Evolutionary conservation across 208 protist genomes (phyloP).

Genomic region (Leishmania tarentolae): DNA sequence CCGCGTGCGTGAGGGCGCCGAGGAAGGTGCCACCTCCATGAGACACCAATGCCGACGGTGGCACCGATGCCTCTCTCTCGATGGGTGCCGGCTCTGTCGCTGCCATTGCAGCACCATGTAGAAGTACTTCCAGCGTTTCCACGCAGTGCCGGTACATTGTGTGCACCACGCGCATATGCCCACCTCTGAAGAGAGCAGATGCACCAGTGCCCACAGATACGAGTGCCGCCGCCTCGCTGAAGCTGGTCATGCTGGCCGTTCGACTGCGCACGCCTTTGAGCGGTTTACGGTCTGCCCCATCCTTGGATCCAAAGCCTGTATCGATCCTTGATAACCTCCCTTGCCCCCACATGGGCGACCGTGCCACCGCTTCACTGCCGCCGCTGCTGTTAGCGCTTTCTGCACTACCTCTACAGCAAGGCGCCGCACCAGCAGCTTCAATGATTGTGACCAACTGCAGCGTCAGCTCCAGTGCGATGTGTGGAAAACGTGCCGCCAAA

Average conservation of each 20-base stretch:
- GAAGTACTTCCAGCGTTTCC: conserved; percentile 27
- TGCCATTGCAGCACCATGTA: conserved; percentile 29
- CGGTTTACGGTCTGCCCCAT: conserved; percentile 1
- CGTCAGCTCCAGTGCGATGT: conserved; percentile 26
- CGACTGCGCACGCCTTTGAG: conserved; percentile 1
- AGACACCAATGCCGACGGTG: conserved; percentile 1
- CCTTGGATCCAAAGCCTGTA: not conserved
- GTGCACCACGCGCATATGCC: conserved; percentile 11
- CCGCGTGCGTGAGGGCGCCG: conserved; percentile 8
- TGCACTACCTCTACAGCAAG: conserved; percentile 5
- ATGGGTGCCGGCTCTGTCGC: not conserved
- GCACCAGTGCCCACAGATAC: not conserved
- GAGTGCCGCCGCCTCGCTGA: not conserved
- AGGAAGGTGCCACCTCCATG: conserved; percentile 3
- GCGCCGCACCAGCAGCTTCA: conserved; percentile 14
- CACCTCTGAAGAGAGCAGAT: not conserved
- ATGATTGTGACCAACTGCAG: conserved; percentile 18
- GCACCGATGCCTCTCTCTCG: not conserved
- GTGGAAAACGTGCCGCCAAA: conserved; percentile 31
- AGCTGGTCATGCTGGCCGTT: conserved; percentile 1
- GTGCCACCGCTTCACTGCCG: not conserved
- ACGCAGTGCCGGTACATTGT: conserved; percentile 26
- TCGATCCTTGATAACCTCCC: not conserved
- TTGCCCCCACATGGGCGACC: not conserved
- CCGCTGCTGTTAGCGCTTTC: not conserved